These are phyloP conservation scores for Phytophthora tentaculata DNA, from an alignment of 352 stramenopile species.

Conservation along the genomic window DNA sequence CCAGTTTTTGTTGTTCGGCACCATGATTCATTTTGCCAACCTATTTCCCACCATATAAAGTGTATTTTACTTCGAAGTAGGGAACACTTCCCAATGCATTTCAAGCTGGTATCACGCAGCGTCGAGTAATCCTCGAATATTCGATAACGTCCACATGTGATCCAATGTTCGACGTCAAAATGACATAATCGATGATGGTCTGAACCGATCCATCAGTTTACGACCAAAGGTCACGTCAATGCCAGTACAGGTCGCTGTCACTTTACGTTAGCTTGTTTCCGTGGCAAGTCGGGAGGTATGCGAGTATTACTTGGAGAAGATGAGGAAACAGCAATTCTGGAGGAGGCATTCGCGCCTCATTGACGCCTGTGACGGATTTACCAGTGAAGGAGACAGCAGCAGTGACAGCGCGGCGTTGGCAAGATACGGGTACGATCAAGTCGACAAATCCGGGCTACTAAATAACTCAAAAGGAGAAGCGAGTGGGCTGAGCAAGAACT, in stretches of 20 bases:
- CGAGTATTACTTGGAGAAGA: slow-evolving; percentile 3
- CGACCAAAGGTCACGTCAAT: slow-evolving; percentile 1
- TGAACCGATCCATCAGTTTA: background rate
- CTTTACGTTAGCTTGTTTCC: background rate
- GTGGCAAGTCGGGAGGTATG: background rate
- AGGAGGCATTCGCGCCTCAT: slow-evolving; percentile 18
- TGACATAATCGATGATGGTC: slow-evolving; percentile 1
- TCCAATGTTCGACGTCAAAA: background rate
- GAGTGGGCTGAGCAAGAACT: background rate
- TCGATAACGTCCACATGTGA: too few species aligned
- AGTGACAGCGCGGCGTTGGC: background rate
- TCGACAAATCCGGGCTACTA: background rate
- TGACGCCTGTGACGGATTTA: slow-evolving; percentile 4
- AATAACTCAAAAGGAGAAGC: background rate
- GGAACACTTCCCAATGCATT: too few species aligned
- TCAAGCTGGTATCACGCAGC: too few species aligned
- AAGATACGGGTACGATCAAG: too few species aligned
- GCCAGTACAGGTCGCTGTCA: background rate
- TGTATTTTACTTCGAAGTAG: too few species aligned
- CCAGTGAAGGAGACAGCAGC: slow-evolving; percentile 4
- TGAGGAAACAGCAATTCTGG: background rate
- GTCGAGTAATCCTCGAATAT: too few species aligned
- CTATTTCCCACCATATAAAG: too few species aligned
- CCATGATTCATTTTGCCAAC: too few species aligned
- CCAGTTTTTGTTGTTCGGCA: too few species aligned